These are phyloP conservation scores for Porogramme epimiltina DNA, from an alignment of 1,284 basidiomycete species.

Conservation along the genomic window DNA sequence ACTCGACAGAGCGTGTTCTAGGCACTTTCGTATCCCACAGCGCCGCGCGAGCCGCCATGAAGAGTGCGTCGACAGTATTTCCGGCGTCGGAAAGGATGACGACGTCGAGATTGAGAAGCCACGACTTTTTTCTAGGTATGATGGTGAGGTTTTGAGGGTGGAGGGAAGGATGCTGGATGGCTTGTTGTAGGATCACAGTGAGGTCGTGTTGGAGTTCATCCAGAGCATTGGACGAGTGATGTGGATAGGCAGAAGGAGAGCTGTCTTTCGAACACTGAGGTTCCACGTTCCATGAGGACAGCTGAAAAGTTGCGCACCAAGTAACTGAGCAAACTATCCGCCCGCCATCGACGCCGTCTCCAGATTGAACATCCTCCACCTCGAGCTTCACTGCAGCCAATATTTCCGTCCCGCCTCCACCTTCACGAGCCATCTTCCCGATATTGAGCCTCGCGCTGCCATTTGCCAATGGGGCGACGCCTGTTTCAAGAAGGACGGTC, in stretches of 20 bases:
- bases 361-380: slow-evolving; percentile 54
- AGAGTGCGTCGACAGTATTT: slow-evolving; percentile 73
- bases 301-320: slow-evolving; percentile 54
- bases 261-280: slow-evolving; percentile 49
- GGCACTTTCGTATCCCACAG: slow-evolving; percentile 82
- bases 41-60: slow-evolving; percentile 75
- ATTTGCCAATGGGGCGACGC: slow-evolving; percentile 74
- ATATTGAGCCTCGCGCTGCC: slow-evolving; percentile 75
- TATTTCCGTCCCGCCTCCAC: slow-evolving; percentile 64
- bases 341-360: slow-evolving; percentile 54
- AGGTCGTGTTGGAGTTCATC: slow-evolving; percentile 77
- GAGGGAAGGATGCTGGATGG: slow-evolving; percentile 61
- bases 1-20: slow-evolving; percentile 66
- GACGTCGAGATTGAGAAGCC: slow-evolving; percentile 70
- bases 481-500: slow-evolving; percentile 70
- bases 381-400: slow-evolving; percentile 74
- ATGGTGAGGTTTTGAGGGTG: slow-evolving; percentile 66
- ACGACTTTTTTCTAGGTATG: slow-evolving; percentile 62
- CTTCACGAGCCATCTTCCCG: slow-evolving; percentile 56
- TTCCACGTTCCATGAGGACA: not conserved
- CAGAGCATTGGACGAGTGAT: slow-evolving; percentile 56
- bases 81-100: slow-evolving; percentile 72
- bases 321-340: slow-evolving; percentile 66
- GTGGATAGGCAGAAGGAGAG: slow-evolving; percentile 77
- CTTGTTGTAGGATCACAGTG: slow-evolving; percentile 56